Evolutionary conservation across 1,139 yeast genomes (phyloP), one percentile per base, ranked within the genome.

Genomic region (Spencermartinsiella ligniputridi): DNA sequence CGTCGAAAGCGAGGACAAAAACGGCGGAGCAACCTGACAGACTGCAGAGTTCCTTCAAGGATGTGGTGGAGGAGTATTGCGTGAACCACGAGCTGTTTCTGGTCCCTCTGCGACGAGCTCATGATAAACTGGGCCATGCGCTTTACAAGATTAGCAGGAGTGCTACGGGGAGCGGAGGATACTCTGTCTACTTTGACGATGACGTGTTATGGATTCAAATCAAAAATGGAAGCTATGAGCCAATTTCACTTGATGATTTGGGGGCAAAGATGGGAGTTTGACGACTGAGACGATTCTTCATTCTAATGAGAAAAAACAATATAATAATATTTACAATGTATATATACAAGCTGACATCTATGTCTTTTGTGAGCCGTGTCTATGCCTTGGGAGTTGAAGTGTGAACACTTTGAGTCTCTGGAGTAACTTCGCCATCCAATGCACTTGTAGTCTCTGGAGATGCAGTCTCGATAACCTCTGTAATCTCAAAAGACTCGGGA

Each of bases 11-110:
- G 13, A 15, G 6, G 33, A n/a, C 16, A 6, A 6, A 6, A 6
- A 22, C 9, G 11, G 25, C 9, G 11, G 25, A 22, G 6, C 9
- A 22, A 11, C 25, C 25, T 6, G 25, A 22, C 11, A 22, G 25
- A 11, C n/a, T 27, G 15, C 39, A 39, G n/a, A 37, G 37, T 35
- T 43, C 78, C 0, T 74, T 75, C 55, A 73, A 68, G 47, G 79
- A 76, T 22, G 72, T 78, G 22, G 69, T 79, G 8, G 78, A 75
- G 44, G 76, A 67, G 9, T 69, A 57, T 46, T 72, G 76, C 42
- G 50, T 60, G 13, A 55, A 56, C 6, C 60, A 67, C 44, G 68
- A 66, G 41, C 52, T 69, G 30, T 60, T 72, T 29, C 55, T 73
- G 13, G 40, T 63, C 2, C 67, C 71, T 1, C 44, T 55, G 33